phyloP scores from a whole-genome alignment of 2,329 filamentous ascomycete genomes.

The Stagonosporopsis vannaccii region DNA sequence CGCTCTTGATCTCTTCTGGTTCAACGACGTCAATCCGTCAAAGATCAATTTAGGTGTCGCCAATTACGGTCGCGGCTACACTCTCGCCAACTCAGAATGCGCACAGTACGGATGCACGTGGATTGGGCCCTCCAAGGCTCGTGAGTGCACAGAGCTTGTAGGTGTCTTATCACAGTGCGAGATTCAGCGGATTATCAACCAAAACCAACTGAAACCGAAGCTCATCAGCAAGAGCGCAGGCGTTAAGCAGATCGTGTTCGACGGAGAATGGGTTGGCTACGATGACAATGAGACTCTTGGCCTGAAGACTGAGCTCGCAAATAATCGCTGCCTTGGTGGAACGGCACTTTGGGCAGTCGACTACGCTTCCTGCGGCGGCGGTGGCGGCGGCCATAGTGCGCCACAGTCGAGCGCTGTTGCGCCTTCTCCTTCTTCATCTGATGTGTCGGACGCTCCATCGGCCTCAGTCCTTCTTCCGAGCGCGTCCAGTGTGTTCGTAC shows the following conservation, averaged over 20 bases:
- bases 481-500: not conserved
- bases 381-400: not conserved
- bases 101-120: constrained; percentile 30
- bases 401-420: not conserved
- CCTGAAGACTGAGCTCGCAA: constrained; percentile 27
- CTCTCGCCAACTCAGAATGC: constrained; percentile 28
- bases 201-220: constrained; percentile 27
- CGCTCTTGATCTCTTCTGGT: constrained; percentile 56
- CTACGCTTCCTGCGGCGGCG: constrained; percentile 20
- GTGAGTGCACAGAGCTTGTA: constrained; percentile 30
- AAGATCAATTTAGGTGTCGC: constrained; percentile 56
- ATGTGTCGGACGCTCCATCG: not conserved
- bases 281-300: constrained; percentile 47
- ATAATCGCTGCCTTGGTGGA: constrained; percentile 35
- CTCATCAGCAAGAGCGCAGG: constrained; percentile 38
- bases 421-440: not conserved
- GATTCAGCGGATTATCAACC: constrained; percentile 44
- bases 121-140: constrained; percentile 24
- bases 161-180: constrained; percentile 49
- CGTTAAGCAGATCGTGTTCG: constrained; percentile 46
- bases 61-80: constrained; percentile 56
- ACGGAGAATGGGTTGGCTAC: constrained; percentile 52
- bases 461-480: not conserved
- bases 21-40: constrained; percentile 50
- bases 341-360: constrained; percentile 35